A percentile compares a stretch with the other conserved stretches of the same genome.
phyloP scores from a whole-genome alignment of 805 yeast genomes.

The Ogataea parapolymorpha region DNA sequence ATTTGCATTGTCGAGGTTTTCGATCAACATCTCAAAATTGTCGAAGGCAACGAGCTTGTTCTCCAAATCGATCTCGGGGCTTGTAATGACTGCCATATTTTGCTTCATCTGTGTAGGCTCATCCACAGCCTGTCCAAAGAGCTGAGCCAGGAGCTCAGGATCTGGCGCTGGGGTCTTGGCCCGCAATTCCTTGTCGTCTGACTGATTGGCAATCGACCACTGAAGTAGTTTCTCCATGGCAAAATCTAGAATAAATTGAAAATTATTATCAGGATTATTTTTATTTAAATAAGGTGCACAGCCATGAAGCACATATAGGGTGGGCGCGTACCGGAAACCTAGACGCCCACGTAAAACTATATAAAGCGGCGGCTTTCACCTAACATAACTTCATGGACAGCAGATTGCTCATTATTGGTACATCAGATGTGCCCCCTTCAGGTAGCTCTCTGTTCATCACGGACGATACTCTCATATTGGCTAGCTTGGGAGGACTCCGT shows the following conservation, averaged over 20 bases:
- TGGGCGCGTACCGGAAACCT: background rate
- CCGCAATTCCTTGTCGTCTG: conserved; percentile 67
- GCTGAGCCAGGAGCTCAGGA: conserved; percentile 71
- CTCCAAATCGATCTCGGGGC: conserved; percentile 58
- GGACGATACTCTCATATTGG: no score
- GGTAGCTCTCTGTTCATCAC: no score
- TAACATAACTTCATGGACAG: background rate
- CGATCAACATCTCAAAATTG: conserved; percentile 89
- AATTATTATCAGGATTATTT: background rate
- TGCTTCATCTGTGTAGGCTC: conserved; percentile 87
- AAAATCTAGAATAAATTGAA: conserved; percentile 7
- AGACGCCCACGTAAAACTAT: background rate
- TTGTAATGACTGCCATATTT: conserved; percentile 56
- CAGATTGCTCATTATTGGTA: no score
- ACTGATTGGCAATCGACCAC: conserved; percentile 84
- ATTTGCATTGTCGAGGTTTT: conserved; percentile 92
- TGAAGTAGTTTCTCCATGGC: conserved; percentile 84
- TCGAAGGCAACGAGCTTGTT: conserved; percentile 76
- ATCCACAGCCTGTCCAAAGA: conserved; percentile 75
- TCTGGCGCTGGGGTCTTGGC: conserved; percentile 67
- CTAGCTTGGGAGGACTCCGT: no score
- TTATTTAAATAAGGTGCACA: background rate
- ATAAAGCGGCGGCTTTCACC: background rate
- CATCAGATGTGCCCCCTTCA: no score
- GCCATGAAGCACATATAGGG: background rate